phyloP scores from a whole-genome alignment of 306 rosid species.

The Acmispon strigosus region DNA sequence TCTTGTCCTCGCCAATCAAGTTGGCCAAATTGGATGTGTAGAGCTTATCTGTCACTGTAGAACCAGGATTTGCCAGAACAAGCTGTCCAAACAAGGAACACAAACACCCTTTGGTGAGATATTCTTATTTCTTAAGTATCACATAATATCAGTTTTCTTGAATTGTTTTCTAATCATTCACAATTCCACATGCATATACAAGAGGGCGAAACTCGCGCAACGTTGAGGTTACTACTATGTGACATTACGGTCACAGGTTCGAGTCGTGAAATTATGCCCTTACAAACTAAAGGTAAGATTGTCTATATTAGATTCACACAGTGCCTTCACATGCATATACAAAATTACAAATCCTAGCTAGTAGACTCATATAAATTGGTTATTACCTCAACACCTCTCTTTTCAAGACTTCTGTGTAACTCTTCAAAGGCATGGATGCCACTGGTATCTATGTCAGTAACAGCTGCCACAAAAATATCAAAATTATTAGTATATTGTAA shows the following conservation, averaged over 20 bases:
- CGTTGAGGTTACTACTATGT: no score
- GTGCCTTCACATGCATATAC: no score
- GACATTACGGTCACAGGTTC: no score
- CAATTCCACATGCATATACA: no score
- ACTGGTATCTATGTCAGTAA: conserved; percentile 88
- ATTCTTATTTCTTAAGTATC: background rate
- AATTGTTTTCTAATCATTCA: background rate
- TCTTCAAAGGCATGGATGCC: conserved; percentile 96
- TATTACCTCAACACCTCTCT: conserved; percentile 70
- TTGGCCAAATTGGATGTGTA: conserved; percentile 45
- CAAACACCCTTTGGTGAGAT: conserved; percentile 36
- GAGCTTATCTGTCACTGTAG: conserved; percentile 72
- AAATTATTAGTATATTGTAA: background rate
- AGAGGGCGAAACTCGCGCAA: no score
- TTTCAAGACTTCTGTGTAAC: conserved; percentile 61
- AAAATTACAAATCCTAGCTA: background rate
- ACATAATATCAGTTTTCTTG: background rate
- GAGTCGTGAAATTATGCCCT: no score
- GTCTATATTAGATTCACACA: no score
- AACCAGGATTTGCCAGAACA: conserved; percentile 85
- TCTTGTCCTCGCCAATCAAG: conserved; percentile 62
- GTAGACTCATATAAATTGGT: background rate
- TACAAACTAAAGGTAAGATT: no score
- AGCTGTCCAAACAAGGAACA: conserved; percentile 43
- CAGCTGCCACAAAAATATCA: conserved; percentile 45